These are phyloP conservation scores for Millerozyma miso DNA, from an alignment of 805 yeast genomes.

Conservation along the genomic window DNA sequence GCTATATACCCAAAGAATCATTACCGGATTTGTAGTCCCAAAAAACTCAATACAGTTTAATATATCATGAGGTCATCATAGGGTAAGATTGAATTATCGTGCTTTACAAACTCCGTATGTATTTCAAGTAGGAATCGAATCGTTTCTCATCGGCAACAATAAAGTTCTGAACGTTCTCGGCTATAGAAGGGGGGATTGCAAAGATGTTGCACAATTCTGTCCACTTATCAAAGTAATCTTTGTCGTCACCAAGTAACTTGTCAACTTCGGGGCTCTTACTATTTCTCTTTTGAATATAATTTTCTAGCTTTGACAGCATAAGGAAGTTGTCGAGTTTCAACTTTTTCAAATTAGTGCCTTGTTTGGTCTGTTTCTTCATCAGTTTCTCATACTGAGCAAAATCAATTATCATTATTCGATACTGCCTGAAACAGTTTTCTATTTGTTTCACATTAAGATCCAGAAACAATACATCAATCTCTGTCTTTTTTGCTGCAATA, in stretches of 20 bases:
- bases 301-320: not conserved
- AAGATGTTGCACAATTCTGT: constrained; percentile 19
- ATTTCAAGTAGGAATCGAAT: constrained; percentile 20
- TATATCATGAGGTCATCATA: too few species aligned
- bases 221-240: constrained; percentile 25
- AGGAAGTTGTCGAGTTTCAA: constrained; percentile 21
- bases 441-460: constrained; percentile 13
- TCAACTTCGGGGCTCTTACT: not conserved
- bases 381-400: constrained; percentile 25
- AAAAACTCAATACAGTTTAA: too few species aligned
- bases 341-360: constrained; percentile 26
- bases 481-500: constrained; percentile 7
- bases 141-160: constrained; percentile 40
- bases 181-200: constrained; percentile 17
- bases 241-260: not conserved
- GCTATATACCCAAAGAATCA: too few species aligned
- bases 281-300: not conserved
- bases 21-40: too few species aligned
- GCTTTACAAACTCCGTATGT: not conserved
- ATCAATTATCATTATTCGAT: constrained; percentile 24
- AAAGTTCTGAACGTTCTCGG: constrained; percentile 28
- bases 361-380: constrained; percentile 12
- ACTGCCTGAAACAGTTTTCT: constrained; percentile 22
- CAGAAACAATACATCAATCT: constrained; percentile 8
- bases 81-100: too few species aligned